phyloP scores from a whole-genome alignment of 495 filamentous ascomycete genomes.

The Staphylotrichum longicolle region DNA sequence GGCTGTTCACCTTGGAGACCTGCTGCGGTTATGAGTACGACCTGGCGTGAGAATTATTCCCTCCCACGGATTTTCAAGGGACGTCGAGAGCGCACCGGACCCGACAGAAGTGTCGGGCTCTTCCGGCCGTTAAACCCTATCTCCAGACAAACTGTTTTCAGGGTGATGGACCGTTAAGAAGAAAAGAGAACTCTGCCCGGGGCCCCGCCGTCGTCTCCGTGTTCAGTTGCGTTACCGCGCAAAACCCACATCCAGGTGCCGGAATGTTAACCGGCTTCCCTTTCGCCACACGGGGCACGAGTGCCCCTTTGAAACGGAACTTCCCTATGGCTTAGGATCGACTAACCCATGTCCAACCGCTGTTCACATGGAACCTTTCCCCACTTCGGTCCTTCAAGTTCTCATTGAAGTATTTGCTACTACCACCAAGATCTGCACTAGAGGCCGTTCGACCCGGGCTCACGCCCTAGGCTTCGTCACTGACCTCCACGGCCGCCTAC shows the following conservation, averaged over 20 bases:
- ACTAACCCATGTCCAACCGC: conserved; percentile 9
- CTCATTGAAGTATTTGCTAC: conserved; percentile 10
- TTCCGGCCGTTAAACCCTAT: conserved; percentile 58
- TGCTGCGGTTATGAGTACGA: conserved; percentile 69
- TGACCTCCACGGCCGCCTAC: conserved; percentile 9
- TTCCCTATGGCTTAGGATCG: conserved; percentile 9
- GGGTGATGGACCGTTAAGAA: conserved; percentile 59
- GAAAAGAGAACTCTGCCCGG: conserved; percentile 65
- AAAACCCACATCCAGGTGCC: conserved; percentile 66
- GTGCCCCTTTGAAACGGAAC: conserved; percentile 9
- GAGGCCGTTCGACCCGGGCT: conserved; percentile 9
- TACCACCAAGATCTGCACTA: conserved; percentile 9
- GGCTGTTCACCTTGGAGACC: conserved; percentile 71
- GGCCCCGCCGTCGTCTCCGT: conserved; percentile 53
- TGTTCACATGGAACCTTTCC: conserved; percentile 9
- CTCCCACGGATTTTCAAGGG: conserved; percentile 68
- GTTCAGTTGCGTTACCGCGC: conserved; percentile 64
- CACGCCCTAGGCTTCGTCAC: conserved; percentile 9
- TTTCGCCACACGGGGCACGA: conserved; percentile 47
- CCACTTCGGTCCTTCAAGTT: conserved; percentile 9
- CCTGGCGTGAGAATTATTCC: conserved; percentile 65
- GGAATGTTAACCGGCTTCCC: conserved; percentile 65
- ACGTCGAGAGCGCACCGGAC: conserved; percentile 64
- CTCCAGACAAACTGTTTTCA: conserved; percentile 60
- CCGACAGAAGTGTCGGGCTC: conserved; percentile 62